Conservation (phyloP, 2,329 filamentous ascomycete species). For the Neoarthrinium moseri region DNA sequence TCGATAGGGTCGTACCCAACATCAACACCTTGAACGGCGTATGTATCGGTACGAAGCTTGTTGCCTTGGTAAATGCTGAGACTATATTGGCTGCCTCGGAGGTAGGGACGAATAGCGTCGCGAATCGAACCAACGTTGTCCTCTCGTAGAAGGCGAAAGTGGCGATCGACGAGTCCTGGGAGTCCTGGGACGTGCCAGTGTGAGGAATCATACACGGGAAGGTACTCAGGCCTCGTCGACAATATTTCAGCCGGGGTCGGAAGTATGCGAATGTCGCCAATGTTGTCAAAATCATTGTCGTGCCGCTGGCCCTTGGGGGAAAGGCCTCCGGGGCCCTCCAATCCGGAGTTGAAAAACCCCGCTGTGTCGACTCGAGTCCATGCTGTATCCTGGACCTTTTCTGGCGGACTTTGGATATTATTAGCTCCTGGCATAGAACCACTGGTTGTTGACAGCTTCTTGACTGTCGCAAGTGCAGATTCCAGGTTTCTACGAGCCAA, state of each 20-base stretch:
- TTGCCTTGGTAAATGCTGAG: neutral
- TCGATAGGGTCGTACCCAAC: neutral
- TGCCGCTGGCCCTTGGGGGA: neutral
- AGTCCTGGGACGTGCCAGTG: neutral
- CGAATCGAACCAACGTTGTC: neutral
- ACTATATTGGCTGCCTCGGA: neutral
- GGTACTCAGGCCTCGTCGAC: neutral
- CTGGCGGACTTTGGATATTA: no score
- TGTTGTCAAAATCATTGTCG: neutral
- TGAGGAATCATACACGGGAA: constrained; percentile 1
- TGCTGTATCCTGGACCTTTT: no score
- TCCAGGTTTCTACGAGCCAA: no score
- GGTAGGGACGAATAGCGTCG: neutral
- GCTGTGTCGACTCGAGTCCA: no score
- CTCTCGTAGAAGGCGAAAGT: constrained; percentile 17
- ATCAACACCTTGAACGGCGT: neutral
- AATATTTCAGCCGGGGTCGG: neutral
- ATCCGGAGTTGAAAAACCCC: no score
- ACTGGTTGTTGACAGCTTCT: no score
- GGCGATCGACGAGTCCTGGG: neutral
- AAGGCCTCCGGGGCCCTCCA: neutral
- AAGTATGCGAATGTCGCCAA: neutral
- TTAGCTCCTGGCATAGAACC: no score
- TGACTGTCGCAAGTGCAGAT: no score
- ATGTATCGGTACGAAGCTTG: neutral